Evolutionary conservation across 164 flowering plant genomes (phyloP).

Genomic region (Vitis amurensis): DNA sequence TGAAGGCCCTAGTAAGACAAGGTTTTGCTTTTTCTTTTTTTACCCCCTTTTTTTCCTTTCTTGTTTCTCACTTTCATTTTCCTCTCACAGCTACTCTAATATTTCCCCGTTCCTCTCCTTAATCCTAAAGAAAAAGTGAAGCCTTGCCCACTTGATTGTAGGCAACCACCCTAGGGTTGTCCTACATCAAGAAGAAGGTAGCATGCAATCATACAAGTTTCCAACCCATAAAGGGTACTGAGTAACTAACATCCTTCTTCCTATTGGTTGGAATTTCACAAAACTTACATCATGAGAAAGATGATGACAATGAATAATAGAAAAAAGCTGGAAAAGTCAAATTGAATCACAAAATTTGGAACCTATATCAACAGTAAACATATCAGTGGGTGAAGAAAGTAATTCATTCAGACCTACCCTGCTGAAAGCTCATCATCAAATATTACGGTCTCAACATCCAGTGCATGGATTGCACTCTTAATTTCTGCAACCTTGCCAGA

Average conservation of each 20-base stretch:
- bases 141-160: too few species aligned
- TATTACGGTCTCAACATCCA: slow-evolving; percentile 88
- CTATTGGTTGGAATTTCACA: neutral
- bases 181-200: neutral
- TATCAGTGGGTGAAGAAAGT: neutral
- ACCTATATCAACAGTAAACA: neutral
- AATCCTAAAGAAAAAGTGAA: too few species aligned
- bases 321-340: neutral
- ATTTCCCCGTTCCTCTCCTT: too few species aligned
- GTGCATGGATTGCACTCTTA: slow-evolving; percentile 73
- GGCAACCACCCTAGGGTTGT: neutral
- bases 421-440: slow-evolving; percentile 98
- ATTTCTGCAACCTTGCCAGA: slow-evolving; percentile 96
- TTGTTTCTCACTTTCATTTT: too few species aligned
- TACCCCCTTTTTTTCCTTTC: too few species aligned
- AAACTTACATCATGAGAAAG: neutral
- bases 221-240: too few species aligned
- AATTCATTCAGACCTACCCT: slow-evolving; percentile 52
- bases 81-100: too few species aligned
- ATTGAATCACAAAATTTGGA: neutral
- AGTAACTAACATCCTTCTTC: slow-evolving; percentile 1
- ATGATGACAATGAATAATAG: too few species aligned
- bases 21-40: too few species aligned
- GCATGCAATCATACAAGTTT: neutral
- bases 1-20: too few species aligned